These are phyloP conservation scores for Backusella luteola DNA, from an alignment of 192 early-diverging fungal genomes.

Conservation along the genomic window DNA sequence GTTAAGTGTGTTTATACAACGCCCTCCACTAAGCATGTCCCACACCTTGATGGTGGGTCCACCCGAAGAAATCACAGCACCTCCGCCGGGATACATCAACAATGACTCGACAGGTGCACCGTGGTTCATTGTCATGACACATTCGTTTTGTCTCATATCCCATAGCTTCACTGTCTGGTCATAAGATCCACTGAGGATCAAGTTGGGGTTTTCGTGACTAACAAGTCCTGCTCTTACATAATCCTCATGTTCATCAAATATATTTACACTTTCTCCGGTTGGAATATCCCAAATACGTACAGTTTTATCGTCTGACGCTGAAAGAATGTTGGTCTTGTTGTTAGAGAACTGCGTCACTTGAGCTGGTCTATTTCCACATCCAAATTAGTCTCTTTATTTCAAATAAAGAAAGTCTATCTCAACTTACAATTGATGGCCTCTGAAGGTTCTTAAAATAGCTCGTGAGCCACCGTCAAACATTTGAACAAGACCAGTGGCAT, in stretches of 20 bases:
- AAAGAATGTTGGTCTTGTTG: constrained; percentile 78
- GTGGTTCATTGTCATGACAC: constrained; percentile 77
- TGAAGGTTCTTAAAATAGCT: constrained; percentile 65
- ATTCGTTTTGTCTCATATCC: constrained; percentile 78
- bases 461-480: constrained; percentile 68
- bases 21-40: constrained; percentile 83
- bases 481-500: constrained; percentile 86
- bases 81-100: constrained; percentile 79
- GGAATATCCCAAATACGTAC: constrained; percentile 95
- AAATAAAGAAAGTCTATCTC: not conserved
- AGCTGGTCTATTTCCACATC: constrained; percentile 57
- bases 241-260: constrained; percentile 85
- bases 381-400: not conserved
- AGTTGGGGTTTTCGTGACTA: constrained; percentile 71
- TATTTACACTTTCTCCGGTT: constrained; percentile 61
- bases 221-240: constrained; percentile 83
- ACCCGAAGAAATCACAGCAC: constrained; percentile 75
- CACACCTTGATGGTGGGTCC: constrained; percentile 84
- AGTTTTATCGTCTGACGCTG: constrained; percentile 90
- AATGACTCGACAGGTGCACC: constrained; percentile 88
- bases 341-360: constrained; percentile 81
- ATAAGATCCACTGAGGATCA: constrained; percentile 89
- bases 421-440: constrained; percentile 55
- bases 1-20: constrained; percentile 68
- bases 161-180: constrained; percentile 94